Conservation (phyloP, 2,329 filamentous ascomycete species). For the Lojkania enalia region DNA sequence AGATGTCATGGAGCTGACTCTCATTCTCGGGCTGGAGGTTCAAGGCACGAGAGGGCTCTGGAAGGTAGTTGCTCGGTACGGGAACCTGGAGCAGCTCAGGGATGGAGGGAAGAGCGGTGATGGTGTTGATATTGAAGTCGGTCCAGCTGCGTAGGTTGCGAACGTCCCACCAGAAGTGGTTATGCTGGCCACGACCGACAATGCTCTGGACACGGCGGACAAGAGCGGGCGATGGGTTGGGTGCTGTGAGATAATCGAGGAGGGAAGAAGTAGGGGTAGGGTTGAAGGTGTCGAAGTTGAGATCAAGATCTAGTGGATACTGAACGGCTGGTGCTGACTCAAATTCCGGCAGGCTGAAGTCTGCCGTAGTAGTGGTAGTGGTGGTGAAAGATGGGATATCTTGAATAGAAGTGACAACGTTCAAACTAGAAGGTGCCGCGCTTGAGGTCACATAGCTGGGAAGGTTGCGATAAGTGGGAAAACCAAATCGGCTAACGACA, state of each 20-base stretch:
- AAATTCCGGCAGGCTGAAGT: slow-evolving; percentile 42
- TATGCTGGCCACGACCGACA: slow-evolving; percentile 67
- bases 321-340: slow-evolving; percentile 47
- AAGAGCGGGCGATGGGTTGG: slow-evolving; percentile 81
- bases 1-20: slow-evolving; percentile 72
- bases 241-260: slow-evolving; percentile 73
- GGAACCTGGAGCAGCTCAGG: slow-evolving; percentile 67
- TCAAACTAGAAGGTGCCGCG: slow-evolving; percentile 38
- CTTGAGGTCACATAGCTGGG: slow-evolving; percentile 58
- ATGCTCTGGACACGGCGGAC: slow-evolving; percentile 75
- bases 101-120: slow-evolving; percentile 73
- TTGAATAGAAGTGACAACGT: slow-evolving; percentile 45
- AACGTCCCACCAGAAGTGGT: slow-evolving; percentile 95
- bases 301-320: slow-evolving; percentile 48
- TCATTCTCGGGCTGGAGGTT: slow-evolving; percentile 78
- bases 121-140: slow-evolving; percentile 72
- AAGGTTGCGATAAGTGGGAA: slow-evolving; percentile 81
- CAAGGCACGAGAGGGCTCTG: slow-evolving; percentile 57
- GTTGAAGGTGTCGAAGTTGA: slow-evolving; percentile 45
- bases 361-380: slow-evolving; percentile 32
- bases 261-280: slow-evolving; percentile 65
- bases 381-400: slow-evolving; percentile 33
- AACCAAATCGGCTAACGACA: slow-evolving; percentile 71
- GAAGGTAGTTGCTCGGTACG: slow-evolving; percentile 65
- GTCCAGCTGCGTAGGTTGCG: slow-evolving; percentile 84